Base-by-base conservation (phyloP, 371 early-diverging fungal species). In the Mucor indicus region DNA sequence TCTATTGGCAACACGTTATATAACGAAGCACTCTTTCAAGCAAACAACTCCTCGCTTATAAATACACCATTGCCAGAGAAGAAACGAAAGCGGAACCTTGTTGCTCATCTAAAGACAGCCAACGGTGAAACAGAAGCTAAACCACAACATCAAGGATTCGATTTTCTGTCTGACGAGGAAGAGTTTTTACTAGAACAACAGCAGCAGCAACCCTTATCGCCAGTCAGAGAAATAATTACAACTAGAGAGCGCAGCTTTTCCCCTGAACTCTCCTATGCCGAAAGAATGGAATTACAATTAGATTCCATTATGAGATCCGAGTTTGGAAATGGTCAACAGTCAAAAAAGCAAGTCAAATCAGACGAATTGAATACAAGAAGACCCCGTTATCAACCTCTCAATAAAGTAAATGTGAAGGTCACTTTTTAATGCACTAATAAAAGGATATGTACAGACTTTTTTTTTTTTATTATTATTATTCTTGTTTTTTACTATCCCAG, bases 401-500 rank as follows among this genome's bases (percentile, higher is more conserved):
- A 62, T 38, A 48, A 52, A 21, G 22, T 57, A 3, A 62, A 62
- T 38, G 57, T 57, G 1, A 24, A 38, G 33, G 46, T 57, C 5
- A 62, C 62, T 13, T 62, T 50, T 50, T 25, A 49, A 50, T 46
- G 50, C 31, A 47, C 29, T 9, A 27, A 25, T 16, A 42, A 25
- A 42, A 5, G 29, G 4, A 12, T 8, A 38, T 3, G 22, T 21
- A 38, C 2, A 4, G 4, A 6, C 2, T 21, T 40, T 13, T 40
- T 40, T 25, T 3, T 23, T 42, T 12, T 23, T 11, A 13, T 24
- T 17, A 12, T 13, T 11, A 24, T 39, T 21, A 13, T 27, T 27
- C 1, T 41, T 15, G 21, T 39, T 56, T 20, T 42, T 38, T 56
- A 38, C 35, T 53, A 33, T 53, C 36, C 72, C 75, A 77, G 36